Evolutionary conservation across 805 yeast genomes (phyloP).

Genomic region (Pichia thaimueangensis): DNA sequence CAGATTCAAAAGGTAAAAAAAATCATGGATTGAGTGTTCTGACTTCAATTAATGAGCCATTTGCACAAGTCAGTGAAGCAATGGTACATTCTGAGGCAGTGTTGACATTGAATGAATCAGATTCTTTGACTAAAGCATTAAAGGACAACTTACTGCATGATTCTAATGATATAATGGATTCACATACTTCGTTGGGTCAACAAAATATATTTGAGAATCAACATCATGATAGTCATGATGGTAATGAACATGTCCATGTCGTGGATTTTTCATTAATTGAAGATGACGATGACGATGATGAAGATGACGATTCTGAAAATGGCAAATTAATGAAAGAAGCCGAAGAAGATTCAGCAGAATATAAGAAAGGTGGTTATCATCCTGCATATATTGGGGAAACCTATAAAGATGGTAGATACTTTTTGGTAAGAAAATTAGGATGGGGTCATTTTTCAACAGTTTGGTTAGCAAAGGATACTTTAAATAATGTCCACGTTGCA

Average conservation of each 20-base stretch:
- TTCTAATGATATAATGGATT: background rate
- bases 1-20: conserved; percentile 5
- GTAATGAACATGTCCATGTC: conserved; percentile 7
- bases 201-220: background rate
- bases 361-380: conserved; percentile 91
- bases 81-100: conserved; percentile 8
- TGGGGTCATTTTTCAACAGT: conserved; percentile 99
- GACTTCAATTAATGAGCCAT: conserved; percentile 11
- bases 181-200: background rate
- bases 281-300: conserved; percentile 32
- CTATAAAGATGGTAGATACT: conserved; percentile 65
- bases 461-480: conserved; percentile 72
- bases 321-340: conserved; percentile 35
- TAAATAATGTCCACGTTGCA: conserved; percentile 71
- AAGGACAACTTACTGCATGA: conserved; percentile 2
- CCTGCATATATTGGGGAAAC: conserved; percentile 86
- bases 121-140: background rate
- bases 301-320: conserved; percentile 29
- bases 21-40: conserved; percentile 14
- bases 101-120: background rate
- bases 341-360: conserved; percentile 84
- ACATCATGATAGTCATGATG: background rate
- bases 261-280: conserved; percentile 10
- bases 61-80: conserved; percentile 9
- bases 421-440: conserved; percentile 82